These are phyloP conservation scores for Backusella tuberculispora DNA, from an alignment of 192 early-diverging fungal species.

Conservation along the genomic window DNA sequence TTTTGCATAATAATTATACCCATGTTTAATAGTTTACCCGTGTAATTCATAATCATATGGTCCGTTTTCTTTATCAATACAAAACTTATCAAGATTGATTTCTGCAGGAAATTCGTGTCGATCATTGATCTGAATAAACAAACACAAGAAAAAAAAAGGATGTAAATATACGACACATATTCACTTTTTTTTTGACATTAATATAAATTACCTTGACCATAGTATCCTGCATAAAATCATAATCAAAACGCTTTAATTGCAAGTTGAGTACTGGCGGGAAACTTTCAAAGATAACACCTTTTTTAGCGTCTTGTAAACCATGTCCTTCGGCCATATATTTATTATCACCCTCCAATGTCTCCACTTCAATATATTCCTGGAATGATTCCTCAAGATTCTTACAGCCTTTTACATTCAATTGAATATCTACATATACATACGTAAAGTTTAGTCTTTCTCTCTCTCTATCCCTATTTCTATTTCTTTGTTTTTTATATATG, in stretches of 20 bases:
- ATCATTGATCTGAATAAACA: constrained; percentile 78
- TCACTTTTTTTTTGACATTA: background rate
- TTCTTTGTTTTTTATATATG: no score
- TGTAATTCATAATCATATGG: constrained; percentile 84
- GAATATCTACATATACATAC: constrained; percentile 72
- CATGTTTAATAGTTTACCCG: constrained; percentile 57
- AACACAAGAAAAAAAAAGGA: background rate
- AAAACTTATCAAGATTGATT: constrained; percentile 86
- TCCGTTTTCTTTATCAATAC: constrained; percentile 64
- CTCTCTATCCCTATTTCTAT: background rate
- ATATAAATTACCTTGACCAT: constrained; percentile 79
- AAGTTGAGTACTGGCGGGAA: constrained; percentile 96
- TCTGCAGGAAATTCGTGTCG: constrained; percentile 89
- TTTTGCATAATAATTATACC: no score
- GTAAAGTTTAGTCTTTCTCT: background rate
- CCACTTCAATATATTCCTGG: constrained; percentile 84
- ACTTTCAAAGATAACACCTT: constrained; percentile 92
- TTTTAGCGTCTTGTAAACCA: constrained; percentile 94
- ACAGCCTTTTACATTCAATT: constrained; percentile 96
- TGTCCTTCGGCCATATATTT: constrained; percentile 91
- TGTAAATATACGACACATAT: background rate
- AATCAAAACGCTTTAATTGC: constrained; percentile 98
- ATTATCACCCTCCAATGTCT: constrained; percentile 96
- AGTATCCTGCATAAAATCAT: constrained; percentile 87
- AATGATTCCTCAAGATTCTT: constrained; percentile 88